phyloP scores from a whole-genome alignment of 83 land plant genomes.

The Thuja plicata region DNA sequence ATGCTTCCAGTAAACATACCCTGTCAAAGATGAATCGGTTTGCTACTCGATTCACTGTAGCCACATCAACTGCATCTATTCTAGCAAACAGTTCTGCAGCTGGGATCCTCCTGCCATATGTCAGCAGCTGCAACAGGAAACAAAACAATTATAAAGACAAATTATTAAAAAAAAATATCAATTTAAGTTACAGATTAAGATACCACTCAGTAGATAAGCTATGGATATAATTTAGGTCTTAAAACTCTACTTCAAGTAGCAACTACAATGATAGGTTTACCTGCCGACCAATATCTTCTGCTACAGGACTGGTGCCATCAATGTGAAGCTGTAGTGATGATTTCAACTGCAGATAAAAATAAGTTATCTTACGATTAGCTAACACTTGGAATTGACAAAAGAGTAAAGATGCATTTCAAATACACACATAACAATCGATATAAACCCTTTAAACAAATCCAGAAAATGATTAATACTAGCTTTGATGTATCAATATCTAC shows the following conservation, averaged over 20 bases:
- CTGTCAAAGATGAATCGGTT: conserved; percentile 43
- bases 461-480: not conserved
- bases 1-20: conserved; percentile 9
- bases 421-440: not conserved
- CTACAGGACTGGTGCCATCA: conserved; percentile 49
- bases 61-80: conserved; percentile 45
- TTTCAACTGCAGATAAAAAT: conserved; percentile 31
- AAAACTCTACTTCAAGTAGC: not conserved
- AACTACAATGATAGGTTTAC: conserved; percentile 8
- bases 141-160: not conserved
- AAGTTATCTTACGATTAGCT: not conserved
- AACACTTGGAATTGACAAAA: not conserved
- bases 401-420: not conserved
- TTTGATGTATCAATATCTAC: not conserved
- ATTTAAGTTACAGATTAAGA: not conserved
- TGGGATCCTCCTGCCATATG: conserved; percentile 47
- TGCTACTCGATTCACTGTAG: conserved; percentile 44
- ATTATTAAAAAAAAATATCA: not conserved
- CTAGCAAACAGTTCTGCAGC: conserved; percentile 45
- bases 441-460: not conserved
- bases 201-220: not conserved
- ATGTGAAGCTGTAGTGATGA: conserved; percentile 33
- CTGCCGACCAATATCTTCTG: conserved; percentile 57
- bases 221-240: not conserved
- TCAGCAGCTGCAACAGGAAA: conserved; percentile 27